Evolutionary conservation across 495 filamentous ascomycete species (phyloP), one percentile per base, ranked within the genome.

Genomic region (Hyaloscypha finlandica): DNA sequence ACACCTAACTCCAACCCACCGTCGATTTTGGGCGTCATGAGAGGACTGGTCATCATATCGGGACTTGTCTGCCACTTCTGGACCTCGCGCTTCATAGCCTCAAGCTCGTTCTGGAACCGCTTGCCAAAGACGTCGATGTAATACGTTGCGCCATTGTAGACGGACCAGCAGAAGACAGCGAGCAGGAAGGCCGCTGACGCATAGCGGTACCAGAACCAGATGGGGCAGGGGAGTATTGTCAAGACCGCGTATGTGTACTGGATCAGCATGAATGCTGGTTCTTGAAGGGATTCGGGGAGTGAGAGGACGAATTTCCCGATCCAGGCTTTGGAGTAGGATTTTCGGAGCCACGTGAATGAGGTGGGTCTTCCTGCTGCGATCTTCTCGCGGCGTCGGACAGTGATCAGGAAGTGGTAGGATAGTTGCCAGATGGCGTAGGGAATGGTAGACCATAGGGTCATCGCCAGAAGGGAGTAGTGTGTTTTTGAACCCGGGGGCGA

Each of bases 71-170:
- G 93, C 94, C 93, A 97, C 74, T 92, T 93, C 9, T 88, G 88
- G 35, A 97, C 93, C 76, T 99, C 95, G 64, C 85, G 86, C 80
- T 90, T 93, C 77, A 99, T 84, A 37, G 89, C 85, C 76, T 98
- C 96, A 25, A 99, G 82, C 78, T 99, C 96, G 75, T 93, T 96
- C 81, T 98, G 92, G 81, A 98, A 98, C 6, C 93, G 87, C 74
- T 90, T 97, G 64, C 95, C 95, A 70, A 97, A 99, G 16, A 97
- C 89, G 70, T 99, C 95, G 75, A 98, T 97, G 76, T 99, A 99
- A 75, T 90, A 99, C 16, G 93, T 97, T 30, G 93, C 92, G 32
- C 95, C 95, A 70, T 99, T 99, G 77, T 97, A 92, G 59, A 97
- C 86, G 71, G 90, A 93, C 93, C 94, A 96, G 37, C 86, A 78